phyloP scores from a whole-genome alignment of 2,329 filamentous ascomycete genomes.

The Dissoconium aciculare region DNA sequence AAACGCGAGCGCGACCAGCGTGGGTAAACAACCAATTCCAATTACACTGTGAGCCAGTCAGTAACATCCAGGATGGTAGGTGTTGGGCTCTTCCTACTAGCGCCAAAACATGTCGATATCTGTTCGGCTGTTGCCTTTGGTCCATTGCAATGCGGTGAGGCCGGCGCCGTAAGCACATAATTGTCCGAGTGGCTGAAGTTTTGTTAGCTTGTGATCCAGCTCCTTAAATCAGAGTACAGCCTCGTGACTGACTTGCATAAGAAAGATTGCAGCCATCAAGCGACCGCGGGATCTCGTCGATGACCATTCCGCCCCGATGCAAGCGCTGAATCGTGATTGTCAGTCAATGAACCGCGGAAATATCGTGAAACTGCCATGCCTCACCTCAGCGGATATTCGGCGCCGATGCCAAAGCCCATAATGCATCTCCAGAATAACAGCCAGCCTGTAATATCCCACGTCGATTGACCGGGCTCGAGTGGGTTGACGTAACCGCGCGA shows the following conservation, averaged over 20 bases:
- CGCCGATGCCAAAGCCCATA: constrained; percentile 28
- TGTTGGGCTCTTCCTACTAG: too few relatives aligned
- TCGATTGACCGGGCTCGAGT: constrained; percentile 17
- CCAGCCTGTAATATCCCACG: constrained; percentile 27
- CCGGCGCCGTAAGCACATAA: constrained; percentile 17
- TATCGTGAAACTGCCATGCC: constrained; percentile 1
- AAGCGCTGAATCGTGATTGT: constrained; percentile 25
- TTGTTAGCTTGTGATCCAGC: too few relatives aligned
- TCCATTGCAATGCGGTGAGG: constrained; percentile 7
- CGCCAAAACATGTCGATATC: constrained; percentile 28
- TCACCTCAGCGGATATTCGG: constrained; percentile 13
- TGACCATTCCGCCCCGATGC: constrained; percentile 28
- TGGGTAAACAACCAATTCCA: constrained; percentile 27
- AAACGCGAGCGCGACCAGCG: constrained; percentile 25
- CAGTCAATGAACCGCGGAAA: neutral
- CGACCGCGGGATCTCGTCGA: constrained; percentile 24
- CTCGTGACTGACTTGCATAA: too few relatives aligned
- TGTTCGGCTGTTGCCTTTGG: constrained; percentile 17
- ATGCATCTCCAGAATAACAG: constrained; percentile 27
- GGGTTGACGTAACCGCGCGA: constrained; percentile 15
- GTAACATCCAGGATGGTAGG: too few relatives aligned
- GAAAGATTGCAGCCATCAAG: constrained; percentile 30
- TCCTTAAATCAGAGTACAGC: too few relatives aligned
- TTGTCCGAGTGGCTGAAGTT: constrained; percentile 30
- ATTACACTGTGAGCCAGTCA: too few relatives aligned